Evolutionary conservation across 208 protist species (phyloP), one percentile per base, ranked within the genome.

Genomic region (Leishmania amazonensis): DNA sequence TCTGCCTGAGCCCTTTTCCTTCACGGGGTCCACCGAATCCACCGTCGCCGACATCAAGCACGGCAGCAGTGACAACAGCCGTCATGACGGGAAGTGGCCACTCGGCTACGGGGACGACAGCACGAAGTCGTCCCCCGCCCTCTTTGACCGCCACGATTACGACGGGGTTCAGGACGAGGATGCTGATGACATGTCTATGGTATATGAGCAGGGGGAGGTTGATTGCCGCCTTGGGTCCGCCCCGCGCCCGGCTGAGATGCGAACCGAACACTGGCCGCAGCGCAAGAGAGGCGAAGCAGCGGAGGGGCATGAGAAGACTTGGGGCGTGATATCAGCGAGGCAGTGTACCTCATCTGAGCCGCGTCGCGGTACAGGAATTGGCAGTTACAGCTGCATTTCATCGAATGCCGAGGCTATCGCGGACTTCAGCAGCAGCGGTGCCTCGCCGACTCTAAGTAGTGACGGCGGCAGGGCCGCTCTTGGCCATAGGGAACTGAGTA

Each of bases 1-100:
- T 28, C 80, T 79, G 75, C 60, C n/a, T 21, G 80, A 83, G 38
- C 76, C 80, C 2, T 58, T 83, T 19, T 83, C 80, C 24, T 68
- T 54, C 35, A 62, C 49, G 2, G 51, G 75, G 64, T 75, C 53
- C 4, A 75, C 75, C 15, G 51, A 19, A 35, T 40, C 73, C 31
- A 62, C 73, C 51, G 42, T 73, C 28, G 68, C 68, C 42, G 42
- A 73, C 42, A 7, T 73, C 42, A 11, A 53, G 21, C 24, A 47
- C 68, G 11, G 21, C 24, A 9, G 31, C 35, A 51, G 42, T 47
- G 40, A 35, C 40, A 7, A 11, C 24, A 8, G 21, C 65, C 38
- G 38, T 73, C 24, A 45, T 31, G 45, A 31, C 45, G 24, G 42
- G 38, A 35, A n/a, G 40, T n/a, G 68, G 35, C 35, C 2, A 31